Evolutionary conservation across 306 rosid species (phyloP).

Genomic region (Geum urbanum): DNA sequence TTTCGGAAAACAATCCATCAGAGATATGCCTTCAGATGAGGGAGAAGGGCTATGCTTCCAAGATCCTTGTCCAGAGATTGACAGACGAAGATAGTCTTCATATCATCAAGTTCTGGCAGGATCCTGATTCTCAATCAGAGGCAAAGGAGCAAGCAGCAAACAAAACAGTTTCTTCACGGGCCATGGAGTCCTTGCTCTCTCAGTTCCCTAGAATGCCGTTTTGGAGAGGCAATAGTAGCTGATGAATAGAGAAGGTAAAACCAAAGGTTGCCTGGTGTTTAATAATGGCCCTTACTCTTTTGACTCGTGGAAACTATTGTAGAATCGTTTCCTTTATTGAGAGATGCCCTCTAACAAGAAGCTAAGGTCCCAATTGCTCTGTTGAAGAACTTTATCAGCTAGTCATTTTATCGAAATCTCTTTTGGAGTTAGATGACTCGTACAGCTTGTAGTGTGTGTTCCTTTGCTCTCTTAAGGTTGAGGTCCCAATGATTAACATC

Average conservation of each 20-base stretch:
- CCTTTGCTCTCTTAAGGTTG: not conserved
- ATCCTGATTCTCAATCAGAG: constrained; percentile 32
- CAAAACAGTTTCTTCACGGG: constrained; percentile 32
- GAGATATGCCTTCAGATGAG: constrained; percentile 76
- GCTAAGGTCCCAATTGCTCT: not conserved
- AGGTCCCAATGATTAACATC: too few relatives aligned
- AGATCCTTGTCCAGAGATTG: constrained; percentile 77
- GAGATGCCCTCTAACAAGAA: not conserved
- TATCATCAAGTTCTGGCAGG: constrained; percentile 86
- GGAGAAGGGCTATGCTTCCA: constrained; percentile 71
- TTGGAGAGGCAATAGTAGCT: constrained; percentile 36
- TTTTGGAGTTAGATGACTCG: too few relatives aligned
- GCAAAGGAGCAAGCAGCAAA: constrained; percentile 26
- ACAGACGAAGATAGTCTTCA: constrained; percentile 94
- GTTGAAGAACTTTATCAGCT: not conserved
- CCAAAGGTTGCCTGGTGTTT: not conserved
- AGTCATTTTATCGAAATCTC: not conserved
- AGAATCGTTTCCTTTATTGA: not conserved
- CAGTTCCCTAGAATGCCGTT: constrained; percentile 38
- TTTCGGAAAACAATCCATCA: constrained; percentile 69
- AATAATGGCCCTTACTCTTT: not conserved
- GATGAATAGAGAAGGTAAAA: constrained; percentile 23
- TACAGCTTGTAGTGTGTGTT: not conserved
- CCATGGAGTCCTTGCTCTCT: constrained; percentile 40
- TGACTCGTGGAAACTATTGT: not conserved